phyloP scores from a whole-genome alignment of 768 basidiomycete genomes.

The Coprinellus micaceus region DNA sequence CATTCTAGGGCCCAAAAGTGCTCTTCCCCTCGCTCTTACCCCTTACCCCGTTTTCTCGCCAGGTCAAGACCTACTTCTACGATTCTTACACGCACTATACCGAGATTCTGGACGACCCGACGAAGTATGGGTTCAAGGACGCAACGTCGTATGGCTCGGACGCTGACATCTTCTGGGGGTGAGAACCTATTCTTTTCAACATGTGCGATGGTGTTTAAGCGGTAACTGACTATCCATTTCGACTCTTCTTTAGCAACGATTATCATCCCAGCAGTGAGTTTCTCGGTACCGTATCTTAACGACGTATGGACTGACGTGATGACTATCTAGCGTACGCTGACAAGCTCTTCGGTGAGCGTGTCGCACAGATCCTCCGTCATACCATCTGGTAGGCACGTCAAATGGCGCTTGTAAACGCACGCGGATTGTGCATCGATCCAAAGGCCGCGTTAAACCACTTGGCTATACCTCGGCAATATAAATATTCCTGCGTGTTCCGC shows the following conservation, averaged over 20 bases:
- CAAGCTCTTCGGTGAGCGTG: slow-evolving; percentile 31
- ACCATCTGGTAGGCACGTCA: not conserved
- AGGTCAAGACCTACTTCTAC: slow-evolving; percentile 49
- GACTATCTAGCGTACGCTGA: slow-evolving; percentile 35
- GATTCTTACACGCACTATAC: slow-evolving; percentile 50
- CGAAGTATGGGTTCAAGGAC: slow-evolving; percentile 54
- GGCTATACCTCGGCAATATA: slow-evolving; percentile 2
- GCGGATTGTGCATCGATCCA: not conserved
- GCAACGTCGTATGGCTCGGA: slow-evolving; percentile 42
- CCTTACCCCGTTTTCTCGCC: not conserved
- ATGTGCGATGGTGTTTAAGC: not conserved
- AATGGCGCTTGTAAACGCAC: not conserved
- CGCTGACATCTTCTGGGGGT: slow-evolving; percentile 54
- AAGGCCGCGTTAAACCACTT: not conserved
- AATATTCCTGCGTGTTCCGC: not conserved
- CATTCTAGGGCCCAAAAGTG: too few relatives aligned
- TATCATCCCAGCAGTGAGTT: slow-evolving; percentile 51
- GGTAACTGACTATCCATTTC: not conserved
- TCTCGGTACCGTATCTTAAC: not conserved
- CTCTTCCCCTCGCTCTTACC: too few relatives aligned
- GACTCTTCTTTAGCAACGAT: slow-evolving; percentile 39
- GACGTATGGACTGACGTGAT: not conserved
- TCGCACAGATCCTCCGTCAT: slow-evolving; percentile 21
- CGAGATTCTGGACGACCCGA: slow-evolving; percentile 45
- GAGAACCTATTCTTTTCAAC: slow-evolving; percentile 12